phyloP scores from a whole-genome alignment of 371 early-diverging fungal species.

The Chytridium lagenaria region DNA sequence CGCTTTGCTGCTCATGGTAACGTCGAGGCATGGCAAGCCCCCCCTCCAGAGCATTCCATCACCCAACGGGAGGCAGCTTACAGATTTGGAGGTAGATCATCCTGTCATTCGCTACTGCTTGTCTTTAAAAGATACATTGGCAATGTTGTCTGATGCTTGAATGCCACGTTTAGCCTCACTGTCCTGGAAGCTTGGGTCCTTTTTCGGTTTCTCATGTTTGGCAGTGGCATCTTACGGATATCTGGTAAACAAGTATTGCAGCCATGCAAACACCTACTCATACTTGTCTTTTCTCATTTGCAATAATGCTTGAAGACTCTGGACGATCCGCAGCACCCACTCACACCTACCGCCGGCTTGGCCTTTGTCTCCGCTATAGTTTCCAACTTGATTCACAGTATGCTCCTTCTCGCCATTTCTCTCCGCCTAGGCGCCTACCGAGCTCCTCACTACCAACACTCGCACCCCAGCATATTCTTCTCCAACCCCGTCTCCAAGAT shows the following conservation, averaged over 20 bases:
- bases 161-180: constrained; percentile 22
- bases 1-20: too few species aligned
- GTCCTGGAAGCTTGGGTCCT: constrained; percentile 33
- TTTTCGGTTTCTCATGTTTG: constrained; percentile 14
- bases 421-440: constrained; percentile 32
- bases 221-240: constrained; percentile 22
- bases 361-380: constrained; percentile 17
- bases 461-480: constrained; percentile 13
- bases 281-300: neutral
- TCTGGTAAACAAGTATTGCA: neutral
- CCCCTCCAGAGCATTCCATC: too few species aligned
- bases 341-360: constrained; percentile 4
- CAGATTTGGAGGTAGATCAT: neutral
- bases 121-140: neutral
- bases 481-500: constrained; percentile 32
- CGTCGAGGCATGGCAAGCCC: too few species aligned
- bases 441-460: constrained; percentile 19
- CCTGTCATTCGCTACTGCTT: neutral
- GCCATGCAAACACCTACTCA: neutral
- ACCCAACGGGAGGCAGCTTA: constrained; percentile 5
- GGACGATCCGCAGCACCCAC: constrained; percentile 1
- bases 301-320: neutral
- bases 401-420: constrained; percentile 28
- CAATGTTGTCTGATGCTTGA: neutral
- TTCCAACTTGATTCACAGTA: constrained; percentile 18